Conservation (phyloP, 768 basidiomycete genomes). For the Royoungia palumana region DNA sequence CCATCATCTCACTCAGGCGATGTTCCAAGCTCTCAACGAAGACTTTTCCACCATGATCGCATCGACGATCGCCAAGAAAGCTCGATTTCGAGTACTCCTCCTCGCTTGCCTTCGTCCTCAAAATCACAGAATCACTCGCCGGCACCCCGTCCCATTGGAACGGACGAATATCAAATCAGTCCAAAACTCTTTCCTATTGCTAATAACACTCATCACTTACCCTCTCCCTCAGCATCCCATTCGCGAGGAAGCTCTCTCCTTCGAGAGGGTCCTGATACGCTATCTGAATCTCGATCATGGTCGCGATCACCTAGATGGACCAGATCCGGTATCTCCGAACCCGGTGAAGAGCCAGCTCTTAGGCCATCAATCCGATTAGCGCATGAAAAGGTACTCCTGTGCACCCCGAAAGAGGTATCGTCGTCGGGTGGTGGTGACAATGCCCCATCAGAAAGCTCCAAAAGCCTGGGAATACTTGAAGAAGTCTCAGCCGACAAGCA, state of each 20-base stretch:
- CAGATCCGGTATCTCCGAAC: slow-evolving; percentile 29
- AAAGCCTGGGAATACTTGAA: slow-evolving; percentile 16
- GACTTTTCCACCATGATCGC: slow-evolving; percentile 22
- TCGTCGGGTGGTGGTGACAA: slow-evolving; percentile 8
- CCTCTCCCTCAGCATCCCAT: slow-evolving; percentile 16
- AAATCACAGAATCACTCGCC: slow-evolving; percentile 22
- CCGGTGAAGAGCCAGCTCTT: slow-evolving; percentile 17
- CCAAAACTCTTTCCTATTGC: slow-evolving; percentile 1
- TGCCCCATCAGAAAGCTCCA: slow-evolving; percentile 17
- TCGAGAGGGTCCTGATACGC: slow-evolving; percentile 32
- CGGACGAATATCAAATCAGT: slow-evolving; percentile 1
- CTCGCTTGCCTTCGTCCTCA: slow-evolving; percentile 20
- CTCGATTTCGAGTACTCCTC: slow-evolving; percentile 34
- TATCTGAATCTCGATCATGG: slow-evolving; percentile 41
- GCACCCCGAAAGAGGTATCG: slow-evolving; percentile 11
- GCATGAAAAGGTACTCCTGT: slow-evolving; percentile 37
- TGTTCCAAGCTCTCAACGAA: slow-evolving; percentile 26
- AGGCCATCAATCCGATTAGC: slow-evolving; percentile 18
- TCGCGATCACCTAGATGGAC: slow-evolving; percentile 49
- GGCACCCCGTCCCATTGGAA: slow-evolving; percentile 17
- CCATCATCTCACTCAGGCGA: slow-evolving; percentile 28
- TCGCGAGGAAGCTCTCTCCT: slow-evolving; percentile 30
- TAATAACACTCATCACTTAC: slow-evolving; percentile 16
- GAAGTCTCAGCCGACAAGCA: slow-evolving; percentile 13
- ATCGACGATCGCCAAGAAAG: slow-evolving; percentile 26